Base-by-base conservation (phyloP, 768 basidiomycete genomes). In the Termitomyces sp. region DNA sequence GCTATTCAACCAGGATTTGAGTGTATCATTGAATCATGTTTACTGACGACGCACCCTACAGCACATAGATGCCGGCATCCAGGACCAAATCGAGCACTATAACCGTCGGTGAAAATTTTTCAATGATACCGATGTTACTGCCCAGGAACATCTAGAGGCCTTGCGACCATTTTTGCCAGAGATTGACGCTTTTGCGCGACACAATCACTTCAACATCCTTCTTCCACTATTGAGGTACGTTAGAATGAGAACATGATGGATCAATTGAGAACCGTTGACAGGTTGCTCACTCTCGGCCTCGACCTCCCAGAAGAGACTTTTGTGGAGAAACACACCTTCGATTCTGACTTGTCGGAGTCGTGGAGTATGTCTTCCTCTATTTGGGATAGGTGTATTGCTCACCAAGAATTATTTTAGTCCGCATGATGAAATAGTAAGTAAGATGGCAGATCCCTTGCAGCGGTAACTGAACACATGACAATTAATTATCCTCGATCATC, bases 1-100 rank as follows among this genome's bases (percentile, higher is more conserved):
- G 64, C 50, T 8, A 12, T 48, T 16, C 11, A 22, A 20, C 16
- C 11, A 7, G 35, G 18, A 45, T 36, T 15, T 52, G 13, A n/a
- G 20, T 36, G 35, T 8, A 13, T 39, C 4, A 18, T 8, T 24
- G 1, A 3, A 38, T 28, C 1, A 44, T 33, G 4, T 49, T 39
- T 50, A 5, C 38, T 46, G 24, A 33, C 4, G 36, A 33, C 13
- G 32, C 12, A 12, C 24, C 52, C 24, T 16, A n/a, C 57, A 89
- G 87, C 83, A 84, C 53, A 82, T 89, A 49, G 84, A 83, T 44
- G 79, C 79, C 12, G 88, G 87, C 7, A 82, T 89, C 28, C 78
- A 71, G 18, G 88, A 90, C 66, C 85, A 88, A 64, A 65, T 88
- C 18, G 87, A 89, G 66, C 76, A 82, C 55, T 89, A 89, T 65